Evolutionary conservation across 257 asterid genomes (phyloP).

Genomic region (Lavandula angustifolia): DNA sequence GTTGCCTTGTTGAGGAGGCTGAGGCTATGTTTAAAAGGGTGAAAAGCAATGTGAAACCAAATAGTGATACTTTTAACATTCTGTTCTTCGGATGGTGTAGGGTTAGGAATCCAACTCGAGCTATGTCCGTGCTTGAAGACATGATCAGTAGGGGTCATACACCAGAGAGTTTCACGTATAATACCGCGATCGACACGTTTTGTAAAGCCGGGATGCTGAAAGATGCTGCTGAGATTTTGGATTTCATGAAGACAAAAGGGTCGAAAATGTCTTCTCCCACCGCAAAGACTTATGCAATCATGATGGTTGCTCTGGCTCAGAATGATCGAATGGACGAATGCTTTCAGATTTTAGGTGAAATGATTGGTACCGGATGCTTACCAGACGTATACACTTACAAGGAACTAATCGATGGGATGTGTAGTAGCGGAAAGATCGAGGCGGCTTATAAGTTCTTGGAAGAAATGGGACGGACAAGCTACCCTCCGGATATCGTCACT

Average conservation of each 20-base stretch:
- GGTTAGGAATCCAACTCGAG: conserved; percentile 74
- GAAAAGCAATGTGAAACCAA: conserved; percentile 62
- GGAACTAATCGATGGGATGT: conserved; percentile 82
- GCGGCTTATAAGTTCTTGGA: conserved; percentile 78
- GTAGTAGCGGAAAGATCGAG: conserved; percentile 62
- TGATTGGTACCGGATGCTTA: conserved; percentile 78
- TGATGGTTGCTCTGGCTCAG: conserved; percentile 72
- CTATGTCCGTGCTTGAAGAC: conserved; percentile 67
- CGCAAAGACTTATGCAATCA: conserved; percentile 72
- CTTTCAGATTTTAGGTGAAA: conserved; percentile 56
- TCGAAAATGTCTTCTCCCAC: conserved; percentile 89
- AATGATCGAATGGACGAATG: conserved; percentile 72
- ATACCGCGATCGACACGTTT: conserved; percentile 83
- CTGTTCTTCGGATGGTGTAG: conserved; percentile 94
- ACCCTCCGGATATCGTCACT: conserved; percentile 91
- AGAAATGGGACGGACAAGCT: conserved; percentile 78
- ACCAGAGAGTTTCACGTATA: conserved; percentile 80
- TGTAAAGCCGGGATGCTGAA: conserved; percentile 83
- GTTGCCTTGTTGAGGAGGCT: conserved; percentile 84
- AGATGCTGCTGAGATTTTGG: conserved; percentile 72
- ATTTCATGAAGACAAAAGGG: conserved; percentile 77
- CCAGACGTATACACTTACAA: conserved; percentile 93
- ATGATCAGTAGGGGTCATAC: conserved; percentile 71
- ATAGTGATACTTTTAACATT: conserved; percentile 74
- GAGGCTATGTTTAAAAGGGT: conserved; percentile 67